Percentiles rank a stretch among this genome's conserved stretches.
phyloP scores from a whole-genome alignment of 2,329 filamentous ascomycete genomes.

The Colletotrichum sp. region DNA sequence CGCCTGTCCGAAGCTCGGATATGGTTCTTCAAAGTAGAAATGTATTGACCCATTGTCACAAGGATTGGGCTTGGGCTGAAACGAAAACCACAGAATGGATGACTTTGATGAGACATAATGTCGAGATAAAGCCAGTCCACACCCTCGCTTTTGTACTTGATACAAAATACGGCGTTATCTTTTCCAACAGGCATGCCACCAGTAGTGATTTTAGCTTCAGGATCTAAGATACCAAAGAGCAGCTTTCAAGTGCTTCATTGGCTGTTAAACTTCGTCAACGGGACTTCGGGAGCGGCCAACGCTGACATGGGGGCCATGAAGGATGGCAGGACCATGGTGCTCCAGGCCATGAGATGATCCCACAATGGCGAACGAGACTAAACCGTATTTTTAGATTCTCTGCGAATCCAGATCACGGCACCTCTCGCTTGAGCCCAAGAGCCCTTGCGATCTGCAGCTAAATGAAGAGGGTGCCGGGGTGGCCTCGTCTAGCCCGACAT shows the following conservation, averaged over 20 bases:
- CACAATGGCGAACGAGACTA: not conserved
- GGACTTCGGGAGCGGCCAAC: not conserved
- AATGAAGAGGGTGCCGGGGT: not conserved
- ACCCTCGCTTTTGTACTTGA: not conserved
- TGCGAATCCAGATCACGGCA: not conserved
- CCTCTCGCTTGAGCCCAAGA: not conserved
- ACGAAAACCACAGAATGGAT: fast-evolving
- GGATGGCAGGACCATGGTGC: not conserved
- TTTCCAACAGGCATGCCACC: not conserved
- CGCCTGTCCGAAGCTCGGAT: not conserved
- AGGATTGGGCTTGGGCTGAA: fast-evolving
- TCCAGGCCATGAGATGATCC: not conserved
- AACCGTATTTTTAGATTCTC: not conserved
- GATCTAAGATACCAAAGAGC: not conserved
- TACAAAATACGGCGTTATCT: not conserved
- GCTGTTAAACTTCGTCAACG: not conserved
- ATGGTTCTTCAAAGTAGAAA: not conserved
- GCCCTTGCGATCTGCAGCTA: not conserved
- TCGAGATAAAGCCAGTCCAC: not conserved
- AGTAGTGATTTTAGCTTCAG: not conserved
- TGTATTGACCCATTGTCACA: not conserved
- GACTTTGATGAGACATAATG: not conserved
- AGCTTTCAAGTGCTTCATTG: not conserved
- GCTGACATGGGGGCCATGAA: not conserved
- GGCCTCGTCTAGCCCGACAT: not conserved